Conservation (phyloP, 306 rosid genomes). For the Sophora flavescens region DNA sequence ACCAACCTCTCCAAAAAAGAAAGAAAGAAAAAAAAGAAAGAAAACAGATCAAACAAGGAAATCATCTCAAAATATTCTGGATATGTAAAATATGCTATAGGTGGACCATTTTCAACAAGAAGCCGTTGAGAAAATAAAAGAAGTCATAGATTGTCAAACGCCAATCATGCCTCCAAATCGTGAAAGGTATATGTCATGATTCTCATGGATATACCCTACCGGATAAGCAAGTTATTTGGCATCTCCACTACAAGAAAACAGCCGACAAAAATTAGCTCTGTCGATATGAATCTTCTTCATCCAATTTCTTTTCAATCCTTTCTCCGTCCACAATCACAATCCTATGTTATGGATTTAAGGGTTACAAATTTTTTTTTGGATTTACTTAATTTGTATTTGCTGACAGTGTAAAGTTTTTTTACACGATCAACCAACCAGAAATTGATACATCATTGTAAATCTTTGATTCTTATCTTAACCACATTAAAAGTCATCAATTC, state of each 20-base stretch:
- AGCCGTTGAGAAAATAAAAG: background rate
- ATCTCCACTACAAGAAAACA: background rate
- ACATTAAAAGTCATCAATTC: too few relatives aligned
- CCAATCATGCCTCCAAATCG: constrained; percentile 15
- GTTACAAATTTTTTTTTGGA: too few relatives aligned
- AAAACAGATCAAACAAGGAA: background rate
- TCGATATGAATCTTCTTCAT: too few relatives aligned
- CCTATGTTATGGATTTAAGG: too few relatives aligned
- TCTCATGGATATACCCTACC: constrained; percentile 17
- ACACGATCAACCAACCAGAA: too few relatives aligned
- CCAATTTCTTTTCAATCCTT: too few relatives aligned
- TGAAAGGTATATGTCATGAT: constrained; percentile 14
- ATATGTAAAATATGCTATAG: constrained; percentile 19
- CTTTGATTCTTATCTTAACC: too few relatives aligned
- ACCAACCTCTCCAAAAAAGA: background rate
- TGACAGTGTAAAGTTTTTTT: too few relatives aligned
- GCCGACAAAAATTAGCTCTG: too few relatives aligned
- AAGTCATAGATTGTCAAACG: constrained; percentile 16
- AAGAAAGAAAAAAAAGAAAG: background rate
- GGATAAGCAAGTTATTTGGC: background rate
- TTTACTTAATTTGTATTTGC: too few relatives aligned
- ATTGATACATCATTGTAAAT: too few relatives aligned
- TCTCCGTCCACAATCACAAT: too few relatives aligned
- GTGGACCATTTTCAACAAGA: constrained; percentile 25
- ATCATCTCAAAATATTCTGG: constrained; percentile 28